Base-by-base conservation (phyloP, 495 filamentous ascomycete genomes). In the Chaetomium tenue region DNA sequence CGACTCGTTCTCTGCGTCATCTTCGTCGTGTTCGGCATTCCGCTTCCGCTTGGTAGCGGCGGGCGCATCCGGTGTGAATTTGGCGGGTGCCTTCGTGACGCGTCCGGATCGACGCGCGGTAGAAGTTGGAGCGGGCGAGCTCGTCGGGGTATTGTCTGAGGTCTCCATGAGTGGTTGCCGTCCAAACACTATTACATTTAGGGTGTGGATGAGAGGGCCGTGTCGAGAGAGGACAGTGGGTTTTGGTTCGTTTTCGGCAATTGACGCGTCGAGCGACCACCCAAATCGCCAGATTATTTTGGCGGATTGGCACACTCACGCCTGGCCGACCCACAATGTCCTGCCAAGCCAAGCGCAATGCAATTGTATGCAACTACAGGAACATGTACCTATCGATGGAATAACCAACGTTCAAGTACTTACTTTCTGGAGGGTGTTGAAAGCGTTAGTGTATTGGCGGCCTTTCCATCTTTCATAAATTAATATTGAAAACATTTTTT, bases 61-160 rank as follows among this genome's bases (percentile, higher is more conserved):
- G 63, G 71, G 73, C 68, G 70, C 75, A 69, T 83, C 76, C 39
- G 82, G 78, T 48, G 77, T 82, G 76, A 87, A 91, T 48, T 87
- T 82, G 68, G 86, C 83, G 57, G 91, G 91, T 65, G 84, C 87
- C 67, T 88, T 90, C 66, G 87, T 84, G 77, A 87, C 86, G 77
- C 92, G 90, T 79, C 89, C 89, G 54, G 92, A 96, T 71, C 90
- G 90, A 74, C 92, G 86, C 68, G 75, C 74, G 71, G 77, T 82
- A 46, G 79, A 75, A 55, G 75, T 77, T 60, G 76, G 76, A 57
- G 74, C 73, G 67, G 79, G 78, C 39, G 82, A 81, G 65, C 75
- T 81, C 74, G 85, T 81, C 67, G 84, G 81, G 69, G 80, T 81
- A 69, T 80, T 83, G 58, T 86, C 82, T 68, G 84, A 82, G 60